Base-by-base conservation (phyloP, 2,329 filamentous ascomycete genomes). In the Diaporthe sp. region DNA sequence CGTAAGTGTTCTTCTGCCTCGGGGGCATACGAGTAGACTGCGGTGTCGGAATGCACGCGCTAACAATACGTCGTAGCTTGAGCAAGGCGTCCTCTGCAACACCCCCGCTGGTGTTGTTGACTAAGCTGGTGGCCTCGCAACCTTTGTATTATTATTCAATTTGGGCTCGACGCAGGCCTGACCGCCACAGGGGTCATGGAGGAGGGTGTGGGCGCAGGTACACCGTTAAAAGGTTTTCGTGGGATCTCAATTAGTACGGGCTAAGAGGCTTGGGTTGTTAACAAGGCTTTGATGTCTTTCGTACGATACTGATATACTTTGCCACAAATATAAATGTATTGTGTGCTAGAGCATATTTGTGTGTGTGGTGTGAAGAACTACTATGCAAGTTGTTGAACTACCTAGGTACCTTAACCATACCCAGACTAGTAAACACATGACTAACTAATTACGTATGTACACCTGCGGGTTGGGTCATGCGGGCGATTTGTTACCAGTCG, bases 41-140 rank as follows among this genome's bases (percentile, higher is more conserved):
- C 3, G 13, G 27, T 5, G 37, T 25, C 30, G 70, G 3, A 17
- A 13, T 30, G 44, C 39, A 44, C n/a, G n/a, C 50, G 51, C 72
- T 75, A 55, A 76, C 25, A 30, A n/a, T 5, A 61, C 51, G 13
- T 63, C 17, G n/a, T 42, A 81, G 79, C 77, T 84, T 66, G 79
- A 78, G 37, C 81, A 83, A 75, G 79, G 75, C 19, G 55, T 85
- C 58, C 75, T 85, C 63, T 82, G 83, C 80, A 66, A 82, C 72
- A 77, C 79, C 42, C 77, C 83, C 58, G 69, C 81, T 68, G 77
- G 81, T 61, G 77, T 82, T 73, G 69, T 51, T 10, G 77, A 75
- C 66, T 79, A 77, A 76, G 65, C 30, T 13, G 6, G 5, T 25
- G 32, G 32, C 15, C 32, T 30, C 8, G 5, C 15, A 30, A 30